These are phyloP conservation scores for Microdochium trichocladiopsis DNA, from an alignment of 2,329 filamentous ascomycete genomes.

Conservation along the genomic window DNA sequence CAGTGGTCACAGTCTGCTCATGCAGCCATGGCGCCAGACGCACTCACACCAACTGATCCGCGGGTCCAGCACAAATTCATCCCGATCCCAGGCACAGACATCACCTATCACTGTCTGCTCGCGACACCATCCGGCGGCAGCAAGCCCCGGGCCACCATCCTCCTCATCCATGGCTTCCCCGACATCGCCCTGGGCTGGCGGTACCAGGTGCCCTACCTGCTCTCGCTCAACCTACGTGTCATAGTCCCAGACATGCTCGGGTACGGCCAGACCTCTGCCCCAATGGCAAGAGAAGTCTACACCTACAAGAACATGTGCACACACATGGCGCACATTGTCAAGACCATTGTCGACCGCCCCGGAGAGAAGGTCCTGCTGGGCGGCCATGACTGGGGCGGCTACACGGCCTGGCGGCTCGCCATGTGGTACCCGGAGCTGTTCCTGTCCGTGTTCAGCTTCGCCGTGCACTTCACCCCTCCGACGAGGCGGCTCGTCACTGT, in stretches of 20 bases:
- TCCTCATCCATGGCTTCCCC: slow-evolving; percentile 54
- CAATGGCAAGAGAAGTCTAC: slow-evolving; percentile 30
- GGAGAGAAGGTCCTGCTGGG: slow-evolving; percentile 51
- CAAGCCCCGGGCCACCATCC: slow-evolving; percentile 20
- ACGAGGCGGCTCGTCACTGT: slow-evolving; percentile 36
- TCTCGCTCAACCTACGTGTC: slow-evolving; percentile 55
- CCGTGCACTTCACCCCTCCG: slow-evolving; percentile 46
- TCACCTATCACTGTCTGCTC: neutral
- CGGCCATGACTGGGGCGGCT: slow-evolving; percentile 68
- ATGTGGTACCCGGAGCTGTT: slow-evolving; percentile 56
- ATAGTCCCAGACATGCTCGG: slow-evolving; percentile 64
- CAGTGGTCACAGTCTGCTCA: neutral
- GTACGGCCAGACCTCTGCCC: slow-evolving; percentile 49
- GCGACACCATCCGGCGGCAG: neutral
- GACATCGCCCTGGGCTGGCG: slow-evolving; percentile 62
- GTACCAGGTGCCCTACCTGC: slow-evolving; percentile 59
- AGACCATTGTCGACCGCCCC: slow-evolving; percentile 29
- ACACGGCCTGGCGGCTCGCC: slow-evolving; percentile 55
- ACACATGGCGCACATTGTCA: slow-evolving; percentile 53
- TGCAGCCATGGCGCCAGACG: neutral
- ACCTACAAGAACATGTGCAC: slow-evolving; percentile 50
- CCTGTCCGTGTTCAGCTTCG: slow-evolving; percentile 56
- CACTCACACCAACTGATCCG: neutral
- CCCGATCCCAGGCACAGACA: neutral
- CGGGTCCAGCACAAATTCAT: neutral